Conservation (phyloP, 352 stramenopile species). For the Phytophthora agathidicida region DNA sequence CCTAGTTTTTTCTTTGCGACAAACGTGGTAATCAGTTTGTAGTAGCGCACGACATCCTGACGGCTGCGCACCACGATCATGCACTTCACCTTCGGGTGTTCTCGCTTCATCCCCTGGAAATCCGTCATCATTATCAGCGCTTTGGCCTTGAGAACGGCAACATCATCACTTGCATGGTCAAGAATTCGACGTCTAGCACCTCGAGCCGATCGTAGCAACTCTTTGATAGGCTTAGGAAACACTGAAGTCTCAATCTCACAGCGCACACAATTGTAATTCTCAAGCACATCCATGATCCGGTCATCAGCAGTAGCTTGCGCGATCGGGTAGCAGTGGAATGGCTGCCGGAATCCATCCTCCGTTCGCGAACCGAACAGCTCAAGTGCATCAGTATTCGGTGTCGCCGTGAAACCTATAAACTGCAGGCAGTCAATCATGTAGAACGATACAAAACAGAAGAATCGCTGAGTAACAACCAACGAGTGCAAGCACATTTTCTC, state of each 20-base stretch:
- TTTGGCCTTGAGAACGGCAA: slow-evolving; percentile 74
- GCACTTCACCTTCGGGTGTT: slow-evolving; percentile 46
- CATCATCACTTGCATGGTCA: slow-evolving; percentile 63
- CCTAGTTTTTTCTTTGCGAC: slow-evolving; percentile 54
- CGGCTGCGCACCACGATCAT: slow-evolving; percentile 85
- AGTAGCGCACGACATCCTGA: slow-evolving; percentile 81
- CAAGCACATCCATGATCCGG: slow-evolving; percentile 70
- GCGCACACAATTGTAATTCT: slow-evolving; percentile 63
- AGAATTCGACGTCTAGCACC: slow-evolving; percentile 50
- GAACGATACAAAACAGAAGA: background rate
- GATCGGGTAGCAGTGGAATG: slow-evolving; percentile 84
- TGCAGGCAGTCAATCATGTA: slow-evolving; percentile 19
- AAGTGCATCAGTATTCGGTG: slow-evolving; percentile 67
- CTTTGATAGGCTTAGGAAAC: slow-evolving; percentile 46
- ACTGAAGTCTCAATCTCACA: slow-evolving; percentile 64
- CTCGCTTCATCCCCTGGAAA: slow-evolving; percentile 43
- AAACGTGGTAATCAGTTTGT: slow-evolving; percentile 65
- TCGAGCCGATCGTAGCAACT: slow-evolving; percentile 30
- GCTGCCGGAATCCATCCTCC: slow-evolving; percentile 18
- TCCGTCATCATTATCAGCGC: slow-evolving; percentile 76
- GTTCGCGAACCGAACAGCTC: slow-evolving; percentile 64
- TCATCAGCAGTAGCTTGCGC: slow-evolving; percentile 52
- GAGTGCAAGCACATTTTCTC: no score
- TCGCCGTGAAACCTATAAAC: slow-evolving; percentile 87
- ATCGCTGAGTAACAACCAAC: no score